Evolutionary conservation across 2,329 filamentous ascomycete genomes (phyloP), one percentile per base, ranked within the genome.

Genomic region (Ilyonectria robusta): DNA sequence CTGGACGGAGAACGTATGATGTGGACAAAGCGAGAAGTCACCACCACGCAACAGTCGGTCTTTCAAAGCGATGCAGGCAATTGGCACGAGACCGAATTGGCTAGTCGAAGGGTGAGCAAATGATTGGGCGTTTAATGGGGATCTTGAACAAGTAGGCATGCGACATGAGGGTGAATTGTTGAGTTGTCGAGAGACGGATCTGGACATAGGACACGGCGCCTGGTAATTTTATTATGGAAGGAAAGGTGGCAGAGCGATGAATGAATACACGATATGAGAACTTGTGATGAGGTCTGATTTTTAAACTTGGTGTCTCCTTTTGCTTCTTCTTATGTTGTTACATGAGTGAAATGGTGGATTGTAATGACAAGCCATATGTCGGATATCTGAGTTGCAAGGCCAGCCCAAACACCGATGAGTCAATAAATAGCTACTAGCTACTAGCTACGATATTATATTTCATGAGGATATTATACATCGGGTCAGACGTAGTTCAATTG

Each of bases 221-320:
- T 15, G 50, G 31, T 9, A 33, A 35, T 15, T 6, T 35, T 35
- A 7, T 35, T 8, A 13, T 10, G 17, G 10, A 31, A 19, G 33
- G 50, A 35, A 9, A 15, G 9, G n/a, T 7, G 50, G 40, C 17
- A 42, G 31, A 35, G 15, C 10, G 11, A 53, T 33, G 31, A 53
- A 53, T 53, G 50, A 53, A 53, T 53, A 53, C 31, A 53, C 31
- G 50, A 53, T n/a, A 53, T n/a, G 50, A 53, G 2, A 15, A 53
- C 31, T 9, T 35, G 17, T 53, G n/a, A 33, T n/a, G 23, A 35
- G 50, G 17, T 10, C 29, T 31, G 31, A 35, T 35, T 53, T 13
- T 19, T 35, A 4, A 19, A 15, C 31, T 9, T 4, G n/a, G 9
- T 21, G 19, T 15, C 4, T 26, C 10, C 19, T 19, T 15, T 17